phyloP scores from a whole-genome alignment of 805 yeast species.

The Lipomyces oligophaga region DNA sequence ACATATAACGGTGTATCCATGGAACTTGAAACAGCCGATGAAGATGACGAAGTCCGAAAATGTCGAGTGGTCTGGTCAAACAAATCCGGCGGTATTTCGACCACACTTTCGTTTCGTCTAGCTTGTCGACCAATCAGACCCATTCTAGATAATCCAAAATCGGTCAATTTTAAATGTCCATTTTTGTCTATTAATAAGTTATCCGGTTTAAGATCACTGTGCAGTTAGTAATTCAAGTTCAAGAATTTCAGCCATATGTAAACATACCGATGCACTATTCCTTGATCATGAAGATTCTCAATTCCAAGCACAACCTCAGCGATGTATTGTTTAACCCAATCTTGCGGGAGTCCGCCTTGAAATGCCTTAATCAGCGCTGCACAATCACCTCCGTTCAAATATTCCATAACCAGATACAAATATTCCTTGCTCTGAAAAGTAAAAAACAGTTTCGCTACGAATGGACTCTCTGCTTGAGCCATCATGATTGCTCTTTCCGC shows the following conservation, averaged over 20 bases:
- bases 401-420: slow-evolving; percentile 92
- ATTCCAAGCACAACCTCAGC: slow-evolving; percentile 91
- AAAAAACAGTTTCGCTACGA: slow-evolving; percentile 82
- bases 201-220: slow-evolving; percentile 85
- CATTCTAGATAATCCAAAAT: slow-evolving; percentile 88
- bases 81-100: slow-evolving; percentile 20
- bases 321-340: slow-evolving; percentile 75
- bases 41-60: slow-evolving; percentile 15
- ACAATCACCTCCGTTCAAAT: slow-evolving; percentile 91
- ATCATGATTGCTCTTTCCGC: slow-evolving; percentile 97
- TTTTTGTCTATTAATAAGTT: slow-evolving; percentile 76
- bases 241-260: not conserved
- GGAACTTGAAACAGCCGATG: slow-evolving; percentile 9
- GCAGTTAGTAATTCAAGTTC: not conserved
- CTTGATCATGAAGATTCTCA: slow-evolving; percentile 78
- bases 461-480: slow-evolving; percentile 90
- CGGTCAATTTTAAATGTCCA: slow-evolving; percentile 91
- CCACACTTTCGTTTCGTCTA: slow-evolving; percentile 6
- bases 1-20: slow-evolving; percentile 21
- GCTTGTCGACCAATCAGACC: slow-evolving; percentile 79
- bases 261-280: slow-evolving; percentile 72
- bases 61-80: slow-evolving; percentile 9
- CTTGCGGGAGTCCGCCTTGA: slow-evolving; percentile 73
- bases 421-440: slow-evolving; percentile 87
- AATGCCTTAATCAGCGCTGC: slow-evolving; percentile 78